A percentile compares a stretch with the other conserved stretches of the same genome.
phyloP scores from a whole-genome alignment of 2,329 filamentous ascomycete species.

The Zasmidium citrigriseum region DNA sequence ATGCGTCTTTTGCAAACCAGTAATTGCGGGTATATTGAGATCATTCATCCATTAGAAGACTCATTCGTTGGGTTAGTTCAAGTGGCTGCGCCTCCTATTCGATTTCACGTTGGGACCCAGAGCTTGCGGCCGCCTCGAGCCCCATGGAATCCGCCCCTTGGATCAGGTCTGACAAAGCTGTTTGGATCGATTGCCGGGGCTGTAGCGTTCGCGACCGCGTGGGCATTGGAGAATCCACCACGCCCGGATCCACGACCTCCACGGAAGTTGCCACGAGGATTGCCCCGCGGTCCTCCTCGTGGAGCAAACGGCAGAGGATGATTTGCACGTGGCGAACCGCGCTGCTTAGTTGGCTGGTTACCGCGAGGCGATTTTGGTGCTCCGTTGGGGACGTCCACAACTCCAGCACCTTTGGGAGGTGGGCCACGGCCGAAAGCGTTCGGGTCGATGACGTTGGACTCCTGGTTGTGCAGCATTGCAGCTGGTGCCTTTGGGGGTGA shows the following conservation, averaged over 20 bases:
- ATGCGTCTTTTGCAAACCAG: not conserved
- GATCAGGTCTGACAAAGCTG: conserved; percentile 36
- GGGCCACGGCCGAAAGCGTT: conserved; percentile 49
- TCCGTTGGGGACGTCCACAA: conserved; percentile 9
- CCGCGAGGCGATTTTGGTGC: conserved; percentile 22
- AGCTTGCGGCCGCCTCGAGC: conserved; percentile 35
- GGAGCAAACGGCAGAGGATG: conserved; percentile 21
- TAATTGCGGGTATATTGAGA: not conserved
- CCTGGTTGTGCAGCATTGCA: conserved; percentile 31
- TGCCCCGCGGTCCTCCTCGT: conserved; percentile 25
- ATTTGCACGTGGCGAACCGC: conserved; percentile 21
- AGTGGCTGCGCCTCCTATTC: conserved; percentile 8
- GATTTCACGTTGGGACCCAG: conserved; percentile 36
- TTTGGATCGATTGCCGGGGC: conserved; percentile 39
- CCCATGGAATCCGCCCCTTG: conserved; percentile 28
- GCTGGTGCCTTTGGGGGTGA: conserved; percentile 33
- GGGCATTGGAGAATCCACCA: conserved; percentile 17
- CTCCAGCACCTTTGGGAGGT: conserved; percentile 14
- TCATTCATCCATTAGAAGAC: not conserved
- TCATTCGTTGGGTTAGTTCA: not conserved
- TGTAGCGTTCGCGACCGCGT: conserved; percentile 7
- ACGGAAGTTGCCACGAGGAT: conserved; percentile 26
- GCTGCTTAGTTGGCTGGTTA: conserved; percentile 5
- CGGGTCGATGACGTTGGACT: conserved; percentile 45
- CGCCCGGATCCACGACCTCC: conserved; percentile 17